These are phyloP conservation scores for Spizellomyces sp. DNA, from an alignment of 192 early-diverging fungal species.

Conservation along the genomic window DNA sequence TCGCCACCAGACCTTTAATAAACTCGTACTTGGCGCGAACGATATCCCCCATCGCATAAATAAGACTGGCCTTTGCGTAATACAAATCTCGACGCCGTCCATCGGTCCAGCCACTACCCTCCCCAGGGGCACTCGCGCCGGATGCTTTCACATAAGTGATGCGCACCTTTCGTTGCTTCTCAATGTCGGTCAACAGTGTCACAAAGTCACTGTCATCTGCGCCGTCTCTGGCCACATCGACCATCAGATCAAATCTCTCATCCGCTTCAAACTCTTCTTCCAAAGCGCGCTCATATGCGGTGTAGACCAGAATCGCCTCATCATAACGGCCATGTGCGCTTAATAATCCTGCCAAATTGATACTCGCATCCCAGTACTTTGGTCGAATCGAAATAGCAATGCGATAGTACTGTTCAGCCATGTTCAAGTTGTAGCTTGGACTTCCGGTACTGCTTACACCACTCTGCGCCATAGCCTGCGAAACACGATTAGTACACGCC, in stretches of 20 bases:
- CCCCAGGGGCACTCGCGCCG: slow-evolving; percentile 13
- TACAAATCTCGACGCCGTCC: slow-evolving; percentile 78
- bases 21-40: slow-evolving; percentile 77
- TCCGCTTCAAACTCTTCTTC: slow-evolving; percentile 35
- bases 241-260: slow-evolving; percentile 28
- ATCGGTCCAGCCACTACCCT: slow-evolving; percentile 36
- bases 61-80: slow-evolving; percentile 85
- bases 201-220: slow-evolving; percentile 25
- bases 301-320: slow-evolving; percentile 83
- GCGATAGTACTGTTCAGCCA: slow-evolving; percentile 87
- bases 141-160: slow-evolving; percentile 10
- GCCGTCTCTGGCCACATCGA: background rate
- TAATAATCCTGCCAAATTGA: slow-evolving; percentile 83
- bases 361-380: slow-evolving; percentile 90
- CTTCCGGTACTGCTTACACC: slow-evolving; percentile 4
- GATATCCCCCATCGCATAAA: slow-evolving; percentile 74
- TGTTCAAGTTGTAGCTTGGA: slow-evolving; percentile 29
- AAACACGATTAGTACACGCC: slow-evolving; percentile 33
- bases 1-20: slow-evolving; percentile 76
- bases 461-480: slow-evolving; percentile 2
- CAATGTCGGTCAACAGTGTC: slow-evolving; percentile 16
- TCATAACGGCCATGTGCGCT: slow-evolving; percentile 64
- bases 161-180: slow-evolving; percentile 16
- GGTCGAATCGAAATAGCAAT: slow-evolving; percentile 80
- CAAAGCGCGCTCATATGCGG: slow-evolving; percentile 65